Conservation (phyloP, 257 asterid species). For the Primulina tabacum region DNA sequence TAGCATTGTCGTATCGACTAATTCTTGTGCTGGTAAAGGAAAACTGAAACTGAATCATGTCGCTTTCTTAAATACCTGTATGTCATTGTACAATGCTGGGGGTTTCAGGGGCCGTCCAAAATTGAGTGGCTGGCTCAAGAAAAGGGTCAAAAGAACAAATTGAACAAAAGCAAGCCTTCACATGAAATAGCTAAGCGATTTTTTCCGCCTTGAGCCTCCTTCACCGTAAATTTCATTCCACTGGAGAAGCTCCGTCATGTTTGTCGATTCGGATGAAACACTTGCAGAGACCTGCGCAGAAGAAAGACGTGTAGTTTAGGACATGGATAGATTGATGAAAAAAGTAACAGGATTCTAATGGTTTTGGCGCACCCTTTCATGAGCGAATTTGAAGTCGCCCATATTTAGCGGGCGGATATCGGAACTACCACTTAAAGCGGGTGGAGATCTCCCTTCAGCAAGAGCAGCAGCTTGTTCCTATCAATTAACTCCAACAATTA, state of each 20-base stretch:
- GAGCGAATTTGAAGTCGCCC: constrained; percentile 87
- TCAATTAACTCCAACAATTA: constrained; percentile 23
- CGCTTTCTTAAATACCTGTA: constrained; percentile 31
- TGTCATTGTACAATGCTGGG: constrained; percentile 39
- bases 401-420: constrained; percentile 70
- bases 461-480: constrained; percentile 77
- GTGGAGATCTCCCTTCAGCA: constrained; percentile 65
- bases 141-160: constrained; percentile 10
- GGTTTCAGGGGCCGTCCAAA: constrained; percentile 22
- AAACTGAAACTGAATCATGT: constrained; percentile 14
- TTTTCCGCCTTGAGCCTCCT: constrained; percentile 75
- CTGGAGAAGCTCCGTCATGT: constrained; percentile 74
- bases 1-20: constrained; percentile 10
- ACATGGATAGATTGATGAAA: neutral
- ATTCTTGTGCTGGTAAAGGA: constrained; percentile 20
- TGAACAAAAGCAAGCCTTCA: constrained; percentile 35
- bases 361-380: constrained; percentile 54
- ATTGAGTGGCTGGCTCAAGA: constrained; percentile 18
- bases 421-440: constrained; percentile 69
- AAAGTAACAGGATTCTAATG: neutral
- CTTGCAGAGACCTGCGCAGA: constrained; percentile 64
- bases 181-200: constrained; percentile 76
- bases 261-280: constrained; percentile 69
- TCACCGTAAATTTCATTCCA: constrained; percentile 89
- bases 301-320: neutral